Evolutionary conservation across 228 moss, liverwort and hornwort species (phyloP), one percentile per base, ranked within the genome.

Genomic region (Sphagnum magellanicum): DNA sequence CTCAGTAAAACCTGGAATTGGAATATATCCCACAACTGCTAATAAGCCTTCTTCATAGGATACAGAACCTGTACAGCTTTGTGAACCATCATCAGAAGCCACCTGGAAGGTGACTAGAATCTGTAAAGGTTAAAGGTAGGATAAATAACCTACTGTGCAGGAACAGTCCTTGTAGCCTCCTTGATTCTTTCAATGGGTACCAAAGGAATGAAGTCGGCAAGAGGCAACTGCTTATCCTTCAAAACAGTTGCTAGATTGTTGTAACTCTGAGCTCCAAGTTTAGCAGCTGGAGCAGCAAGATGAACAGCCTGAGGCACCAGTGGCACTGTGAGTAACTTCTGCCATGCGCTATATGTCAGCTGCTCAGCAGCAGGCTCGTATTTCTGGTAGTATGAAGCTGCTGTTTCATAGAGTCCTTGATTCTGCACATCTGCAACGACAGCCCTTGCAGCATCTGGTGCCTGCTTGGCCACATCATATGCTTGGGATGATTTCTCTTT

Each of bases 361-460:
- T 87, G 68, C 73, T 91, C 91, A 61, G 91, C 93, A 49, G 90
- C 76, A 48, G 97, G 97, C 73, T 90, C 91, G 15, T 84, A 90
- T 65, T 78, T 87, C 51, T 80, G 73, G 50, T 90, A 91, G 58
- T 75, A 88, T 5, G 78, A 73, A 17, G 79, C 68, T 11, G 87
- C 91, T 11, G 93, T 91, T 6, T 53, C 74, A 52, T 72, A 87
- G 3, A 98, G 79, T 62, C 93, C 97, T 70, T 74, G 82, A 48
- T 90, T 77, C 72, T 90, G 90, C 8, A 98, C 83, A 50, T 93
- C 91, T n/a, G 84, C 86, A 49, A 83, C 90, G 49, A 86, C 59
- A 15, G 68, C 71, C 68, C 73, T 86, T 5, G 92, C 92, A 64
- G 85, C 81, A 70, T 85, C 90, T 74, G 84, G 84, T 67, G 88